These are phyloP conservation scores for Ulota crispa DNA, from an alignment of 225 moss, liverwort and hornwort genomes.

Conservation along the genomic window DNA sequence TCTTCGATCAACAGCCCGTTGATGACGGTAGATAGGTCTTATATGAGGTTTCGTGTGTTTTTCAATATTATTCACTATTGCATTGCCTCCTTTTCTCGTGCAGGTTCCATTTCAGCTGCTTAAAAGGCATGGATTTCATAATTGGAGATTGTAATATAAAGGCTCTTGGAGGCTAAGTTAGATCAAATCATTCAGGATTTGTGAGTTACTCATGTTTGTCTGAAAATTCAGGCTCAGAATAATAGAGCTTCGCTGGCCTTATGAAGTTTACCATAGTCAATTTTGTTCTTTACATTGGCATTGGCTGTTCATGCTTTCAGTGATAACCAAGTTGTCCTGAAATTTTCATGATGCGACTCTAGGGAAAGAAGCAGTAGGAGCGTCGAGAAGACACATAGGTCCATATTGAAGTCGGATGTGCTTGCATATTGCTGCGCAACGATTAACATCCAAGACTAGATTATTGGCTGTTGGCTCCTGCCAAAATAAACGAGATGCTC, in stretches of 20 bases:
- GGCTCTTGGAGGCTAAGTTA: conserved; percentile 17
- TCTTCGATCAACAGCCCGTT: background rate
- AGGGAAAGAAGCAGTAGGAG: conserved; percentile 17
- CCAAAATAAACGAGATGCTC: background rate
- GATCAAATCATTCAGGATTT: conserved; percentile 16
- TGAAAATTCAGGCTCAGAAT: conserved; percentile 10
- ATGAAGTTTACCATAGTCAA: conserved; percentile 4
- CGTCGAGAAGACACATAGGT: conserved; percentile 1
- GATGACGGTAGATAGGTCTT: background rate
- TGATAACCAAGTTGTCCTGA: conserved; percentile 34
- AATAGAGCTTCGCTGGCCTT: conserved; percentile 13
- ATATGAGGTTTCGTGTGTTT: background rate
- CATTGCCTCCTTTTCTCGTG: background rate
- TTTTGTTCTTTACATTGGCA: background rate
- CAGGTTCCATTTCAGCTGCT: conserved; percentile 17
- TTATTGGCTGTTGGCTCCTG: background rate
- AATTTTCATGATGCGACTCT: conserved; percentile 27
- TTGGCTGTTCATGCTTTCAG: conserved; percentile 34
- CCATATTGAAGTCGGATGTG: conserved; percentile 12
- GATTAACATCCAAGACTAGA: background rate
- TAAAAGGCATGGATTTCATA: conserved; percentile 6
- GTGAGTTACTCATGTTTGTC: conserved; percentile 24
- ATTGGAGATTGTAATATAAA: conserved; percentile 2
- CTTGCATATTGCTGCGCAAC: conserved; percentile 3
- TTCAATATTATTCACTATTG: background rate